phyloP scores from a whole-genome alignment of 2,329 filamentous ascomycete genomes.

The Colletotrichum sp. region DNA sequence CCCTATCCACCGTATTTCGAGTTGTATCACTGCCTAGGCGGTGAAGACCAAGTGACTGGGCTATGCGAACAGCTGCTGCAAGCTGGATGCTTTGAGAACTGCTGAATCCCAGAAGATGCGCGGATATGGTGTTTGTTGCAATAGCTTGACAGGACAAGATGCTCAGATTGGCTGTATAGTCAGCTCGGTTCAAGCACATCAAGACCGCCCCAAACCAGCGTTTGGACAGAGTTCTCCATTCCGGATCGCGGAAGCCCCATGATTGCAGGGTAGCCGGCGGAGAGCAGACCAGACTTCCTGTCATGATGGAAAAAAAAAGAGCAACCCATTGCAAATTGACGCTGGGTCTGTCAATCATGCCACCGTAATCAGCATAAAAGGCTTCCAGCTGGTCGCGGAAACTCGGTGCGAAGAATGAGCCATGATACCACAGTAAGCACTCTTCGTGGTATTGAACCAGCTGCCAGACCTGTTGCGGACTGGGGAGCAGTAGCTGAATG shows the following conservation, averaged over 20 bases:
- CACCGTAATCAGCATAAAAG: background rate
- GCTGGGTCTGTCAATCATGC: background rate
- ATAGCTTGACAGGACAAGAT: background rate
- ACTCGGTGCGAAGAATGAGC: background rate
- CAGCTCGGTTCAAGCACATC: background rate
- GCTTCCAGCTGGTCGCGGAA: background rate
- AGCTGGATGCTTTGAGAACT: constrained; percentile 51
- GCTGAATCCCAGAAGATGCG: constrained; percentile 52
- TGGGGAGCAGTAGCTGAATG: background rate
- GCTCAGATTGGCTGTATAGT: background rate
- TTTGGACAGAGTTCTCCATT: background rate
- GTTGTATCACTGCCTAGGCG: constrained; percentile 31
- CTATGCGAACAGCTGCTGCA: constrained; percentile 48
- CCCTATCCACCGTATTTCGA: background rate
- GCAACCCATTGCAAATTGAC: background rate
- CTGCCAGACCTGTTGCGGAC: background rate
- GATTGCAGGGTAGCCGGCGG: background rate
- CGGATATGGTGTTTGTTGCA: constrained; percentile 21
- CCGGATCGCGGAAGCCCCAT: background rate
- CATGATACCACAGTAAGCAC: background rate
- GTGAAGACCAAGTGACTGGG: constrained; percentile 51
- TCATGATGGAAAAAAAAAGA: background rate
- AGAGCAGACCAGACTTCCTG: background rate
- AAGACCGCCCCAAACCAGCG: background rate
- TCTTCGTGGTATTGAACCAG: background rate